Evolutionary conservation across 495 filamentous ascomycete species (phyloP).

Genomic region (Aspergillus sclerotioniger): DNA sequence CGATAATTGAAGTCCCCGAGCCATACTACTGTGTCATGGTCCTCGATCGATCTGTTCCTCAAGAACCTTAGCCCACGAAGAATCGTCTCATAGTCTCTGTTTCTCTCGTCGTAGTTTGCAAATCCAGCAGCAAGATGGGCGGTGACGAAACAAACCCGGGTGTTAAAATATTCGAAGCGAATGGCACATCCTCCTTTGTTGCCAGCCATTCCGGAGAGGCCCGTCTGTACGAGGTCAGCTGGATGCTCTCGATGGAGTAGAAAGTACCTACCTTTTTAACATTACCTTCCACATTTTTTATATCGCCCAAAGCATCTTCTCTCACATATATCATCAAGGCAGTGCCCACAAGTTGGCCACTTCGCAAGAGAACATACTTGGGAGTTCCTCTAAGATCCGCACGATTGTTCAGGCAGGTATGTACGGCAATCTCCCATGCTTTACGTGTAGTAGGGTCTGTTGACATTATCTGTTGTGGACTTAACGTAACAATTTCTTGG

Average conservation of each 20-base stretch:
- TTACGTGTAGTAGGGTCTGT: slow-evolving; percentile 85
- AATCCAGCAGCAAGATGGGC: slow-evolving; percentile 97
- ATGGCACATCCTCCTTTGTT: slow-evolving; percentile 99
- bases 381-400: slow-evolving; percentile 60
- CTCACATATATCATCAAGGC: slow-evolving; percentile 89
- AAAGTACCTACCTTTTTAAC: slow-evolving; percentile 70
- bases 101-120: slow-evolving; percentile 94
- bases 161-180: slow-evolving; percentile 91
- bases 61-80: slow-evolving; percentile 85
- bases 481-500: slow-evolving; percentile 95
- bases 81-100: slow-evolving; percentile 89
- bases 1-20: slow-evolving; percentile 98
- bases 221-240: slow-evolving; percentile 56
- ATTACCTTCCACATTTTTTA: slow-evolving; percentile 95
- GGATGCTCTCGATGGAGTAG: not conserved
- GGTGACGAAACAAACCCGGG: slow-evolving; percentile 91
- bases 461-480: slow-evolving; percentile 98
- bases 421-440: slow-evolving; percentile 81
- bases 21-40: slow-evolving; percentile 96
- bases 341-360: slow-evolving; percentile 92
- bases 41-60: slow-evolving; percentile 80
- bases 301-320: slow-evolving; percentile 66
- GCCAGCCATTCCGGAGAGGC: slow-evolving; percentile 93
- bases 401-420: slow-evolving; percentile 68
- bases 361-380: slow-evolving; percentile 84